Evolutionary conservation across 305 asterid species (phyloP), one percentile per base, ranked within the genome.

Genomic region (Fraxinus sp.): DNA sequence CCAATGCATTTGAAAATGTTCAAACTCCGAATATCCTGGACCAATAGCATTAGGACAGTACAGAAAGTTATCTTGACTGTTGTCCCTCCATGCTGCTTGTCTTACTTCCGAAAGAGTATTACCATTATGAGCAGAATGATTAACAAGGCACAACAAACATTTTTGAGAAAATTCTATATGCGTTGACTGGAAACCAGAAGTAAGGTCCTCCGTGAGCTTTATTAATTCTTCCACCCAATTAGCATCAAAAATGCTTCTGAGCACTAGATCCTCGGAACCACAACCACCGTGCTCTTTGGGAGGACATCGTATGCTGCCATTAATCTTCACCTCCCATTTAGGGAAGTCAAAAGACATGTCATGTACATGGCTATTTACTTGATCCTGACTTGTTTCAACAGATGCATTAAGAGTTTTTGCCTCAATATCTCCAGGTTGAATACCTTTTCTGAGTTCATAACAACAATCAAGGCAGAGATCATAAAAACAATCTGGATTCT

Each of bases 1-100:
- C 98, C 98, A 94, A 77, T 94, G 98, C 94, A 86, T 87, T 83
- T 93, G 97, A 81, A 94, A 94, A 90, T 94, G 98, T 72, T 83
- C 88, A 46, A 87, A 90, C 35, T 83, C 94, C 13, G 82, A 49
- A 39, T 88, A 90, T 49, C 75, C 89, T 11, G 82, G 41, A 78
- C 89, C 90, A 80, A 59, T 78, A 84, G 90, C 97, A 87, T 85
- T 82, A 77, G 97, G 97, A 87, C 94, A 87, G 88, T 90, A 93
- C 78, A 93, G 85, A 78, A 87, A 86, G 88, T 93, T 91, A 81
- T 90, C 97, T 44, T 78, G 79, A 86, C 87, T 80, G 78, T 82
- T 26, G 22, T 86, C 87, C 88, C 96, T 87, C 81, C 72, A 82
- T 71, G 97, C 93, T 78, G 95, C 92, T 84, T 36, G 91, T 82